Evolutionary conservation across 2,329 filamentous ascomycete species (phyloP).

Genomic region (Xylogone sp.): DNA sequence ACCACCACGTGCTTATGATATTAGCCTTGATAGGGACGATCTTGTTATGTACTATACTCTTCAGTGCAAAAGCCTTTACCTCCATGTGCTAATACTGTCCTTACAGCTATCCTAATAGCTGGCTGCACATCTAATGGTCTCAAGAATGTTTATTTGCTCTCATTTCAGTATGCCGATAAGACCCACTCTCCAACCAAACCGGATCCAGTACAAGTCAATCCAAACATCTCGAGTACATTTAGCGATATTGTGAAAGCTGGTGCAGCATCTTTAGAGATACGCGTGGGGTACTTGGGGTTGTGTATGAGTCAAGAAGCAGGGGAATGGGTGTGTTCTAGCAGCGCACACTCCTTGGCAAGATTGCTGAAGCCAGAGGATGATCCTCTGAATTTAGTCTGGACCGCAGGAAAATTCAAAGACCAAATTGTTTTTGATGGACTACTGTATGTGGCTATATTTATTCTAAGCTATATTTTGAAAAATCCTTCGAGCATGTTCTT

Average conservation of each 20-base stretch:
- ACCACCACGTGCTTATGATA: conserved; percentile 9
- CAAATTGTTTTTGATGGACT: conserved; percentile 10
- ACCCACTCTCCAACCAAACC: neutral
- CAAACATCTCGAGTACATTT: conserved; percentile 5
- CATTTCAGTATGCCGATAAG: conserved; percentile 5
- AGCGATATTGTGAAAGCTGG: neutral
- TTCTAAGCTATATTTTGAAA: neutral
- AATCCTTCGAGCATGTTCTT: neutral
- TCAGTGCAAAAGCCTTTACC: neutral
- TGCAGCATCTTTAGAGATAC: conserved; percentile 3
- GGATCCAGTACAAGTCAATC: conserved; percentile 1
- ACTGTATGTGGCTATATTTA: conserved; percentile 3
- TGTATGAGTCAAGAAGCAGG: conserved; percentile 5
- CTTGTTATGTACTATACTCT: conserved; percentile 2
- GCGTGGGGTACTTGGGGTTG: conserved; percentile 9
- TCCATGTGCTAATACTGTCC: neutral
- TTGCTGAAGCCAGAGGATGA: conserved; percentile 2
- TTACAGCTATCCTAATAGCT: conserved; percentile 6
- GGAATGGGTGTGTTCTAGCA: conserved; percentile 9
- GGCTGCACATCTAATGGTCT: conserved; percentile 8
- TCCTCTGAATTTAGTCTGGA: conserved; percentile 12
- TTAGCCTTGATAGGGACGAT: conserved; percentile 1
- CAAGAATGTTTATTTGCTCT: conserved; percentile 9
- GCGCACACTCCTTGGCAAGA: conserved; percentile 4
- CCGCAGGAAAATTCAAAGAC: conserved; percentile 6